Conservation (phyloP, 2,329 filamentous ascomycete genomes). For the Curvularia lunata region DNA sequence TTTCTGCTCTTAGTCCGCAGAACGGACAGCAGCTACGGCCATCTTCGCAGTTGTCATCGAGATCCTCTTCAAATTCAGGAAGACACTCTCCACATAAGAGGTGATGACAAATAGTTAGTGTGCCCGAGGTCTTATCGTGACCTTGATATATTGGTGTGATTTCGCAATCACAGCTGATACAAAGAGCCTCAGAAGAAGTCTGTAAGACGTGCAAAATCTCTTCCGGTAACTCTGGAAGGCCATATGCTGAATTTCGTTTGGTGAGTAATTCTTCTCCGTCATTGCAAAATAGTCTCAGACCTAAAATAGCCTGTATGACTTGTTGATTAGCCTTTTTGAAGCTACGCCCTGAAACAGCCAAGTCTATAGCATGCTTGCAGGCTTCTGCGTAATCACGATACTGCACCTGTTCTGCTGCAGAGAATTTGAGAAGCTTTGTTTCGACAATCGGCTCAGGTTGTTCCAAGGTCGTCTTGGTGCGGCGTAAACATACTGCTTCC, state of each 20-base stretch:
- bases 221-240: constrained; percentile 7
- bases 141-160: constrained; percentile 4
- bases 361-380: constrained; percentile 16
- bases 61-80: constrained; percentile 21
- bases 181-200: constrained; percentile 9
- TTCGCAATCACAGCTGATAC: constrained; percentile 14
- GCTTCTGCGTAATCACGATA: constrained; percentile 19
- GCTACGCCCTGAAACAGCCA: constrained; percentile 15
- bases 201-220: constrained; percentile 18
- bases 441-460: constrained; percentile 44
- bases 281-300: constrained; percentile 39
- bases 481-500: constrained; percentile 51
- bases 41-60: constrained; percentile 16
- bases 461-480: constrained; percentile 52
- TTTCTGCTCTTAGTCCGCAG: background rate
- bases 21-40: constrained; percentile 24
- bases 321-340: constrained; percentile 12
- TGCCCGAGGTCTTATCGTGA: constrained; percentile 16
- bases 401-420: constrained; percentile 37
- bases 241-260: background rate
- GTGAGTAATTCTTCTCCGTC: constrained; percentile 10
- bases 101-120: constrained; percentile 33
- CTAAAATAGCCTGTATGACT: constrained; percentile 27
- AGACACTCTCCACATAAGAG: constrained; percentile 47
- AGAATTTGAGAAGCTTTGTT: constrained; percentile 39